Conservation (phyloP, 306 rosid genomes). For the Castanospermum australe region DNA sequence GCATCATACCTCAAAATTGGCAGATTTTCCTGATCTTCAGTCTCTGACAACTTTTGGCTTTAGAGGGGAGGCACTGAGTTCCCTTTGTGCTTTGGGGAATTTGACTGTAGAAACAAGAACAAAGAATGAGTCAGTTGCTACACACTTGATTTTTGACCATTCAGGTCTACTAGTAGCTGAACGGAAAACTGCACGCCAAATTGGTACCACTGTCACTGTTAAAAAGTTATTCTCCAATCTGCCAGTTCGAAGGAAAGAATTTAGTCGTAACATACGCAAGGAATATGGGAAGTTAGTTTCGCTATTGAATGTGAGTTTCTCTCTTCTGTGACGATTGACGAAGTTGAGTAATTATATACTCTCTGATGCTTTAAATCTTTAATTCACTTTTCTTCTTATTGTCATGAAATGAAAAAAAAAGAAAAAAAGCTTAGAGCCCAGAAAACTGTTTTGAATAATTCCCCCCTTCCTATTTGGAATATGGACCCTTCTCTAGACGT, state of each 20-base stretch:
- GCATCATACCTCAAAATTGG: constrained; percentile 86
- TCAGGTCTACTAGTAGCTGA: constrained; percentile 70
- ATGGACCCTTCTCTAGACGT: no score
- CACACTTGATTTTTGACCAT: constrained; percentile 74
- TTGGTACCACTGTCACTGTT: constrained; percentile 89
- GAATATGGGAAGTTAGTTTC: constrained; percentile 92
- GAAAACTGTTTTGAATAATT: neutral
- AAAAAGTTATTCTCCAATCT: constrained; percentile 75
- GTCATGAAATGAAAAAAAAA: neutral
- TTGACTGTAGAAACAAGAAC: constrained; percentile 83
- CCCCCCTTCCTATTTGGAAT: neutral
- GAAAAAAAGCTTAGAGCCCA: neutral
- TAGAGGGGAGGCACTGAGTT: constrained; percentile 96
- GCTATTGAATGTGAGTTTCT: constrained; percentile 73
- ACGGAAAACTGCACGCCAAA: constrained; percentile 80
- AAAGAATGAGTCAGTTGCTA: constrained; percentile 64
- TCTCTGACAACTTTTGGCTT: constrained; percentile 88
- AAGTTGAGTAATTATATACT: neutral
- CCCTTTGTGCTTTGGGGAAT: constrained; percentile 73
- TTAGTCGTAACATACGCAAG: constrained; percentile 81
- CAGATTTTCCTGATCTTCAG: constrained; percentile 84
- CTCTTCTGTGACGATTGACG: neutral
- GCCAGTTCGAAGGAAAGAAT: constrained; percentile 88
- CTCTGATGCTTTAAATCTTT: neutral
- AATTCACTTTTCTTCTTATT: neutral